Conservation (phyloP, 73 alveolate species). For the Paramecium pentaurelia region DNA sequence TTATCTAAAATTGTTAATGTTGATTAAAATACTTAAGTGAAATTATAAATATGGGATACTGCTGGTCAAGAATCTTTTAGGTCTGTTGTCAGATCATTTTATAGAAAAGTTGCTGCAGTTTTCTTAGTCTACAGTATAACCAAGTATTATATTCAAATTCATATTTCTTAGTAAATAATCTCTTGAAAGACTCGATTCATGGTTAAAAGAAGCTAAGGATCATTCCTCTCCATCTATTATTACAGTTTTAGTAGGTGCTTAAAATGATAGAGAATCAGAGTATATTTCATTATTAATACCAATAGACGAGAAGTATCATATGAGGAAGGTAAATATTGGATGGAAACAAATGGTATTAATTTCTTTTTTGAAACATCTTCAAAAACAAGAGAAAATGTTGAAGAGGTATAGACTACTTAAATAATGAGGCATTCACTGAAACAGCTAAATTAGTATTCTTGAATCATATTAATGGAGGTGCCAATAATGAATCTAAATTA, state of each 20-base stretch:
- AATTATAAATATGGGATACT: constrained; percentile 68
- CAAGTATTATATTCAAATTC: constrained; percentile 1
- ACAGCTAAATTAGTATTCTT: not conserved
- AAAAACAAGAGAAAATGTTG: constrained; percentile 23
- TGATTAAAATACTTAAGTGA: constrained; percentile 63
- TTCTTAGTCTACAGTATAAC: constrained; percentile 85
- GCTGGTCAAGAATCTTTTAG: constrained; percentile 78
- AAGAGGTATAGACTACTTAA: not conserved
- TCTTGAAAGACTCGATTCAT: constrained; percentile 30
- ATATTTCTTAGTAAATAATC: constrained; percentile 32
- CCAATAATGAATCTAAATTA: not conserved
- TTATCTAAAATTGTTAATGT: constrained; percentile 70
- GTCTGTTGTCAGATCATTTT: constrained; percentile 88
- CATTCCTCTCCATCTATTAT: constrained; percentile 73
- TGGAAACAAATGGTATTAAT: constrained; percentile 12
- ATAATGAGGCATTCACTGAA: not conserved
- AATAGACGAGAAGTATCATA: constrained; percentile 15
- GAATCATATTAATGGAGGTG: not conserved
- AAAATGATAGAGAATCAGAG: constrained; percentile 79
- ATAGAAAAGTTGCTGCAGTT: constrained; percentile 90
- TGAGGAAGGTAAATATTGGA: constrained; percentile 46
- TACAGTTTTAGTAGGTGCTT: constrained; percentile 80
- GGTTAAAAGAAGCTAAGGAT: constrained; percentile 60
- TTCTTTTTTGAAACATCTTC: constrained; percentile 53
- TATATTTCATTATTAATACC: not conserved